Base-by-base conservation (phyloP, 2,329 filamentous ascomycete genomes). In the Didymellaceae sp. region DNA sequence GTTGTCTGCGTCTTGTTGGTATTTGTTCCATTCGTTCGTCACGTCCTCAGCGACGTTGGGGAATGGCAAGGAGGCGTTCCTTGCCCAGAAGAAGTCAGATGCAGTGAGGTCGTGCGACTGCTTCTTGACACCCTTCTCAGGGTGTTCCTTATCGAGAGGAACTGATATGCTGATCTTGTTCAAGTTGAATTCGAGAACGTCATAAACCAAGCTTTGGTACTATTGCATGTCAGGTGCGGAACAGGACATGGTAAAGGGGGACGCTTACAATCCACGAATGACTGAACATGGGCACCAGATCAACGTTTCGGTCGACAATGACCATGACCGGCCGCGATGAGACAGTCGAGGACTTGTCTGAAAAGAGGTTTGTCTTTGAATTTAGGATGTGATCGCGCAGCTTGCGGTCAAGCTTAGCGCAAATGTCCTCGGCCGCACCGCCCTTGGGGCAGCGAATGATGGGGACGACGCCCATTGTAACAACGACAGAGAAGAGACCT, bases 391-490 rank as follows among this genome's bases (percentile, higher is more conserved):
- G 94, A 67, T 99, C 94, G 66, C 94, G 87, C 17, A 99, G 84
- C 73, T 97, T 99, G 53, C 94, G 87, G 71, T 99, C 94, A 18
- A 99, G 85, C 68, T 96, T 96, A 11, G 90, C 89, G 11, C 91
- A 89, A 59, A 99, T 95, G 80, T 96, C 88, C 70, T 97, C 93
- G 11, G 94, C 93, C 3, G 94, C 91, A 26, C 91, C 92, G 40
- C 88, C 91, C 70, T 94, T 96, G 6, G 94, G 92, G 68, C 91
- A 97, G 60, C 94, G 83, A 66, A 99, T 97, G 61, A 99, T 91
- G 6, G 94, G 94, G 61, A 99, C 96, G 2, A 92, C 86, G 88
- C 91, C 93, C 91, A 97, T 96, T 5, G 94, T 99, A n/a, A 96
- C 94, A 52, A 94, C 88, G 39, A 99, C 94, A 57, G 92, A 97